Evolutionary conservation across 306 rosid genomes (phyloP), one percentile per base, ranked within the genome.

Genomic region (Inga oerstediana): DNA sequence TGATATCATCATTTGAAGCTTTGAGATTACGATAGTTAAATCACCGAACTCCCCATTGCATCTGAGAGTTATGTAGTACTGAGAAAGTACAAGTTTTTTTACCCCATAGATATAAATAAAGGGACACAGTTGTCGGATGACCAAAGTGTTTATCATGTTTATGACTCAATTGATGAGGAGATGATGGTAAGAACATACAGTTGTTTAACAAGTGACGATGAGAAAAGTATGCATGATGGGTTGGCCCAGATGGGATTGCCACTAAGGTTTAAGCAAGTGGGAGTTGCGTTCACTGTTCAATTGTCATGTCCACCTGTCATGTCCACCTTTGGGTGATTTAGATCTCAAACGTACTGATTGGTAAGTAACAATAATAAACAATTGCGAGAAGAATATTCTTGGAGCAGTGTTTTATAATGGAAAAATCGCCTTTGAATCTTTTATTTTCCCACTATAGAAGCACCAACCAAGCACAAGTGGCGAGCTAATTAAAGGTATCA

Each of bases 401-500:
- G 5, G 13, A 7, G 7, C 6, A 48, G 56, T 9, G 44, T 27
- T 62, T 10, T 67, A 19, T 58, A 76, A 51, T 66, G 24, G 66
- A 71, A 81, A 62, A 81, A 76, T 51, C 56, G 24, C 16, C 39
- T 34, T 45, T 13, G 81, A 75, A 75, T 84, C 84, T 74, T 44
- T 27, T 27, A 27, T 27, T 27, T 59, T 37, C 27, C 72, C 43
- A 45, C 79, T 35, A 32, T 72, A 27, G 45, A 51, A 27, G 70
- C 77, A 51, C 71, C 72, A 79, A 54, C 70, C 49, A 49, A 82
- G n/a, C 76, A 64, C 58, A 43, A 65, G 86, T 84, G 77, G 76
- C 0, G 72, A 59, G 24, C 22, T 69, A 5, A 39, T 39, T 6
- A 9, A 67, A 67, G 39, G 24, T 66, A 51, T 59, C 64, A 65